These are phyloP conservation scores for Diaporthe amygdali DNA, from an alignment of 2,329 filamentous ascomycete genomes.

Conservation along the genomic window DNA sequence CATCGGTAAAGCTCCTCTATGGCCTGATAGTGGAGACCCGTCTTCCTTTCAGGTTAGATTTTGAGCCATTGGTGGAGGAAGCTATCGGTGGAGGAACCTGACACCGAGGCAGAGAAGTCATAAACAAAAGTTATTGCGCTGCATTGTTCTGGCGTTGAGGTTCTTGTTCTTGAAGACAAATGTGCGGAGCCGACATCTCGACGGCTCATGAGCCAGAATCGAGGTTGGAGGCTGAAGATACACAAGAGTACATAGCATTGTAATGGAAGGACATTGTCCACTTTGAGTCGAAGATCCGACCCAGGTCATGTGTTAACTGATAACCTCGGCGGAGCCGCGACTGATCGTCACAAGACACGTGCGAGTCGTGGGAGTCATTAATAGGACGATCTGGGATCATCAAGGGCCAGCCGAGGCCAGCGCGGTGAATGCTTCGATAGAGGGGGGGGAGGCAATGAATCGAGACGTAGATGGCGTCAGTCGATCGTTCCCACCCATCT, in stretches of 20 bases:
- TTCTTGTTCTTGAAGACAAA: not conserved
- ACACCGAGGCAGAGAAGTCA: not conserved
- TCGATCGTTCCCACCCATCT: not conserved
- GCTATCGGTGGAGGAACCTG: not conserved
- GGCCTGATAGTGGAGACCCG: not conserved
- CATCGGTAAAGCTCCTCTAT: not conserved
- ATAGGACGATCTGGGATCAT: not conserved
- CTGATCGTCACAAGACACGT: not conserved
- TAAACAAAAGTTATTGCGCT: not conserved
- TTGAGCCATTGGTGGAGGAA: not conserved
- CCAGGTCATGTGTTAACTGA: not conserved
- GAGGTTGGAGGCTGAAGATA: not conserved
- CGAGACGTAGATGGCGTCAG: not conserved
- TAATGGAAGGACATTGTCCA: conserved; percentile 7
- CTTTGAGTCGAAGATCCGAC: not conserved
- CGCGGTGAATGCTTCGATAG: not conserved
- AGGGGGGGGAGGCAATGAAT: not conserved
- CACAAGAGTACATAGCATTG: conserved; percentile 6
- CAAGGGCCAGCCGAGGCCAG: not conserved
- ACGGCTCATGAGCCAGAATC: not conserved
- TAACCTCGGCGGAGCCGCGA: not conserved
- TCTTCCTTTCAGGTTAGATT: not conserved
- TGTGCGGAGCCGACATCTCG: not conserved
- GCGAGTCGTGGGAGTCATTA: not conserved
- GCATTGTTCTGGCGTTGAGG: conserved; percentile 9